Percentiles rank a stretch among this genome's conserved stretches.
phyloP scores from a whole-genome alignment of 805 yeast genomes.

The Cyberlindnera lachancei region DNA sequence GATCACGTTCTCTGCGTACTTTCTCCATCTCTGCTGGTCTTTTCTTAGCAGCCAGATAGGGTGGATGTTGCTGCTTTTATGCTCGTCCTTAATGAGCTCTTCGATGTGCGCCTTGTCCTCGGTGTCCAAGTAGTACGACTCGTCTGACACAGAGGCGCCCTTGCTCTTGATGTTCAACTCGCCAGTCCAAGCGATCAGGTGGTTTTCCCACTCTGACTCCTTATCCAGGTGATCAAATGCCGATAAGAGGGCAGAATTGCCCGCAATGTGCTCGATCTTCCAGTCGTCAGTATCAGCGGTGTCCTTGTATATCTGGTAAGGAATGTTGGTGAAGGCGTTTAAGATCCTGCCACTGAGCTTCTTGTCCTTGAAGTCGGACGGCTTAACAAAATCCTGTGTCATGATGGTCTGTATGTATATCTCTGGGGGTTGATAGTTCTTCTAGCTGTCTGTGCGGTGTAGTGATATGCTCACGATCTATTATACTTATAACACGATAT shows the following conservation, averaged over 20 bases:
- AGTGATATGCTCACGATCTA: too few species aligned
- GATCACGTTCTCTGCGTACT: constrained; percentile 78
- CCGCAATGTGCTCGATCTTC: constrained; percentile 54
- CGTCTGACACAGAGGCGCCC: constrained; percentile 28
- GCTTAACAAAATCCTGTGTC: constrained; percentile 15
- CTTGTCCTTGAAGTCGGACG: constrained; percentile 18
- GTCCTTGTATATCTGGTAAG: constrained; percentile 47
- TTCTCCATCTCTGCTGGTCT: constrained; percentile 79
- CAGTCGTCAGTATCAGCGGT: constrained; percentile 25
- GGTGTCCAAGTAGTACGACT: constrained; percentile 53
- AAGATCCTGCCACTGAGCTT: constrained; percentile 50
- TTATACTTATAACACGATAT: too few species aligned
- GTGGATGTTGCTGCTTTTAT: constrained; percentile 48
- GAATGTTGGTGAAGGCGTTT: constrained; percentile 60
- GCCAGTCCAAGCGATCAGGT: constrained; percentile 93
- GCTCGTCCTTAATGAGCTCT: constrained; percentile 35
- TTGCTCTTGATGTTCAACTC: constrained; percentile 40
- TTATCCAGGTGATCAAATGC: constrained; percentile 57
- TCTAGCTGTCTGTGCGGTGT: too few species aligned
- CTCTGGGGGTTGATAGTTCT: not conserved
- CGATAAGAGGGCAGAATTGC: constrained; percentile 79
- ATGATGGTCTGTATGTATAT: not conserved
- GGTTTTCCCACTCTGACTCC: constrained; percentile 78
- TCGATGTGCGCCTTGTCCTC: constrained; percentile 49
- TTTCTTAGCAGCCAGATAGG: constrained; percentile 86